A percentile compares a stretch with the other conserved stretches of the same genome.
Conservation (phyloP, 2,329 filamentous ascomycete genomes). For the Colletotrichum ledebouriae region DNA sequence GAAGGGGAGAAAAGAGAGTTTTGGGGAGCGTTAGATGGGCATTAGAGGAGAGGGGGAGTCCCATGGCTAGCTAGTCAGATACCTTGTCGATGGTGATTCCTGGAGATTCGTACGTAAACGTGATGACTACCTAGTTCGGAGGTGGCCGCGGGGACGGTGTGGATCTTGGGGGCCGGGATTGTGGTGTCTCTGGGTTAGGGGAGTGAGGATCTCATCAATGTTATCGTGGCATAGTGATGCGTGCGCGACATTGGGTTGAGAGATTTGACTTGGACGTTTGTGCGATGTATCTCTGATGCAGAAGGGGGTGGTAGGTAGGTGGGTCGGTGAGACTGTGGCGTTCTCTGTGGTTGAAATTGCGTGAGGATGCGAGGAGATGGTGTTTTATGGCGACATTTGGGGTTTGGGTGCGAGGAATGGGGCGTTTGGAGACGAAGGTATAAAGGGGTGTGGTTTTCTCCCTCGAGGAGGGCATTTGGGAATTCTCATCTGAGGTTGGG, state of each 20-base stretch:
- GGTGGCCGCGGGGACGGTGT: background rate
- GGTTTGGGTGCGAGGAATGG: no score
- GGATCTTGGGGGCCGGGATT: background rate
- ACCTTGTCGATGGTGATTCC: constrained; percentile 8
- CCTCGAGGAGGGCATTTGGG: no score
- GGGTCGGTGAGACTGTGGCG: background rate
- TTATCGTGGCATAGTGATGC: no score
- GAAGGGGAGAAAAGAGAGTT: constrained; percentile 10
- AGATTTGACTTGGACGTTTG: no score
- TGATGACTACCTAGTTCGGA: no score
- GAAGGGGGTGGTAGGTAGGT: no score
- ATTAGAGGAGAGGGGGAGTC: background rate
- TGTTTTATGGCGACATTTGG: constrained; percentile 21
- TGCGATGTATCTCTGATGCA: no score
- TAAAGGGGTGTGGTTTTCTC: no score
- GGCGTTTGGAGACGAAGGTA: no score
- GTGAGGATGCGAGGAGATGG: constrained; percentile 20
- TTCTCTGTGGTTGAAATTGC: constrained; percentile 4
- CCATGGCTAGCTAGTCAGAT: constrained; percentile 13
- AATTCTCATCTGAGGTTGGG: no score
- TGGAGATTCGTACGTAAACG: background rate
- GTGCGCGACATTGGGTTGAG: no score
- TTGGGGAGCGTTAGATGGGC: constrained; percentile 16
- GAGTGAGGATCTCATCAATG: background rate
- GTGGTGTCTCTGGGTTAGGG: background rate